Evolutionary conservation across 768 basidiomycete species (phyloP), one percentile per base, ranked within the genome.

Genomic region (Mycena amicta): DNA sequence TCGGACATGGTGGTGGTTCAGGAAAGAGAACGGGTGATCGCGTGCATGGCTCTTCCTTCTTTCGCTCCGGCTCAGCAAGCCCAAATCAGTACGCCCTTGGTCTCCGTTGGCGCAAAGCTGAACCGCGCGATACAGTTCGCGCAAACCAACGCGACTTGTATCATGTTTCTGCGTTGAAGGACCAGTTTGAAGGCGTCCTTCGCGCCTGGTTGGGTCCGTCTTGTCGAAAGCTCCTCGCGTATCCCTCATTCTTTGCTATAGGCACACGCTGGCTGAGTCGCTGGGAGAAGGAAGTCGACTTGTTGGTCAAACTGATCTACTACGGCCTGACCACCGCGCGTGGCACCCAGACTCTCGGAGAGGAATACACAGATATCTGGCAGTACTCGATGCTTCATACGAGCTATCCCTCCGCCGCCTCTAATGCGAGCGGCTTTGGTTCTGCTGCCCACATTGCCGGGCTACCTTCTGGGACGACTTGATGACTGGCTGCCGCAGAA

Each of bases 281-380:
- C 53, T 92, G 92, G 86, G 90, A 90, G 63, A 89, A 86, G 69
- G 92, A 94, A 66, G 76, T 93, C 33, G 89, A 90, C 55, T 73
- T 92, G 3, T 53, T 79, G 3, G 82, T 86, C 4, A 90, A 88
- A 61, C 69, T 92, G 28, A 69, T 83, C 8, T 93, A 94, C 71
- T 87, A 87, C 69, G 86, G 86, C 2, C 73, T 92, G 57, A 91
- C 90, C 2, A 83, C 85, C 49, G 90, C 90, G 53, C 78, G 84
- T 74, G 90, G 93, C 92, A 81, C 80, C 11, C 92, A 94, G 71
- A 93, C 89, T 3, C 78, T 94, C 1, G 93, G 93, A n/a, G 93
- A 95, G 71, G 93, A 95, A 68, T 95, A 95, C 66, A 93, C 91
- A 1, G 88, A 89, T 66, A 86, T 90, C 30, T 91, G 92, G 89